phyloP scores from a whole-genome alignment of 768 basidiomycete species.

The Punctularia strigosozonata region DNA sequence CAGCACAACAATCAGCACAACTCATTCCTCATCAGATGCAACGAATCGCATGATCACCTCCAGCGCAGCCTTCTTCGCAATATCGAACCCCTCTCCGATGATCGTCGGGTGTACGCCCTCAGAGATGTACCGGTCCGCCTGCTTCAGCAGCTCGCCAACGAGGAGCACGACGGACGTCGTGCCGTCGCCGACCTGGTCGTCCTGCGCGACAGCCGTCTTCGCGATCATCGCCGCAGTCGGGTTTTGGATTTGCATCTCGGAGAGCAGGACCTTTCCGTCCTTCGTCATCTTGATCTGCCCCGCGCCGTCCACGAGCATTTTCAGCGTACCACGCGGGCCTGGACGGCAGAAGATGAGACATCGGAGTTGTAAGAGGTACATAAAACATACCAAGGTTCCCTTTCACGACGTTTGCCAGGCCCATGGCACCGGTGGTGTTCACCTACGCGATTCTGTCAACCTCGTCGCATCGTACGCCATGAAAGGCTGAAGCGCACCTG shows the following conservation, averaged over 20 bases:
- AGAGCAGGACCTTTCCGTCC: slow-evolving; percentile 95
- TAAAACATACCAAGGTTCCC: slow-evolving; percentile 74
- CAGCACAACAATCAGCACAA: slow-evolving; percentile 8
- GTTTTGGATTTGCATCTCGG: slow-evolving; percentile 99
- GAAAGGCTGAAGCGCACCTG: slow-evolving; percentile 45
- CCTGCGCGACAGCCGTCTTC: slow-evolving; percentile 94
- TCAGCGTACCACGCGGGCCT: slow-evolving; percentile 96
- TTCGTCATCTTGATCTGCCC: slow-evolving; percentile 99
- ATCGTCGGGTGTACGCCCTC: slow-evolving; percentile 98
- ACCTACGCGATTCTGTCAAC: slow-evolving; percentile 36
- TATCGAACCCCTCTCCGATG: slow-evolving; percentile 89
- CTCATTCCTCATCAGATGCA: no score
- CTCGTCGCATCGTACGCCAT: slow-evolving; percentile 4
- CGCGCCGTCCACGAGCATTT: slow-evolving; percentile 98
- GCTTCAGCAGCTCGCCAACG: slow-evolving; percentile 92
- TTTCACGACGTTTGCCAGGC: slow-evolving; percentile 94
- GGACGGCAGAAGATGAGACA: slow-evolving; percentile 5
- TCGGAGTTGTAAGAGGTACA: slow-evolving; percentile 5
- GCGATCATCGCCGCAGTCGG: slow-evolving; percentile 99
- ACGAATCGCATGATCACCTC: slow-evolving; percentile 35
- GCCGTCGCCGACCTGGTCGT: slow-evolving; percentile 98
- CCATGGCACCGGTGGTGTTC: slow-evolving; percentile 90
- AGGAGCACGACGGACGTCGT: slow-evolving; percentile 95
- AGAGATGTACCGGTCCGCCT: slow-evolving; percentile 94
- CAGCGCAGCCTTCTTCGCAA: slow-evolving; percentile 94